These are phyloP conservation scores for Dalbergia cultrata DNA, from an alignment of 306 rosid genomes.

Conservation along the genomic window DNA sequence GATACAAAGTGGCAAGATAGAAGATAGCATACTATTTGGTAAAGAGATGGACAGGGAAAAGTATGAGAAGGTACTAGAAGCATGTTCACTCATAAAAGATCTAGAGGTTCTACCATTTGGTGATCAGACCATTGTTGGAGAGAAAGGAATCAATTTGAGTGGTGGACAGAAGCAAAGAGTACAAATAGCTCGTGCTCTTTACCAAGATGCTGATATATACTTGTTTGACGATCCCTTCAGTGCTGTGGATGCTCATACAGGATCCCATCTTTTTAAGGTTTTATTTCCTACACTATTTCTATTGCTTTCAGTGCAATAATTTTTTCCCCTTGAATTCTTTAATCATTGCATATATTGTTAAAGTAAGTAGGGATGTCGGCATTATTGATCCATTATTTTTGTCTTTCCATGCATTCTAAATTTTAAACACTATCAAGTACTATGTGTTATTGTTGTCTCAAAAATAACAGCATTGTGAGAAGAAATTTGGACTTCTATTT, in stretches of 20 bases:
- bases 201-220: constrained; percentile 86
- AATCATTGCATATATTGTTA: background rate
- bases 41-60: constrained; percentile 74
- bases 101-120: constrained; percentile 78
- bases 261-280: constrained; percentile 87
- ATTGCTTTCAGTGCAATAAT: background rate
- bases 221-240: constrained; percentile 93
- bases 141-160: constrained; percentile 89
- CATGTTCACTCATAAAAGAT: constrained; percentile 79
- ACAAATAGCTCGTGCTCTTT: constrained; percentile 84
- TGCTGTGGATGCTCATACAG: constrained; percentile 96
- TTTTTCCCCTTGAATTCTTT: background rate
- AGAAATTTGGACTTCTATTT: background rate
- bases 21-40: constrained; percentile 80
- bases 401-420: background rate
- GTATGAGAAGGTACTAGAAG: constrained; percentile 79
- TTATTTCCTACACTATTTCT: background rate
- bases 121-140: constrained; percentile 88
- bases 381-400: background rate
- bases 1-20: constrained; percentile 91
- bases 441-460: background rate
- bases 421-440: background rate
- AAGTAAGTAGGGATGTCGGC: background rate
- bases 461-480: background rate
- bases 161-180: constrained; percentile 93